Evolutionary conservation across 352 stramenopile genomes (phyloP).

Genomic region (Globisporangium spiculum): DNA sequence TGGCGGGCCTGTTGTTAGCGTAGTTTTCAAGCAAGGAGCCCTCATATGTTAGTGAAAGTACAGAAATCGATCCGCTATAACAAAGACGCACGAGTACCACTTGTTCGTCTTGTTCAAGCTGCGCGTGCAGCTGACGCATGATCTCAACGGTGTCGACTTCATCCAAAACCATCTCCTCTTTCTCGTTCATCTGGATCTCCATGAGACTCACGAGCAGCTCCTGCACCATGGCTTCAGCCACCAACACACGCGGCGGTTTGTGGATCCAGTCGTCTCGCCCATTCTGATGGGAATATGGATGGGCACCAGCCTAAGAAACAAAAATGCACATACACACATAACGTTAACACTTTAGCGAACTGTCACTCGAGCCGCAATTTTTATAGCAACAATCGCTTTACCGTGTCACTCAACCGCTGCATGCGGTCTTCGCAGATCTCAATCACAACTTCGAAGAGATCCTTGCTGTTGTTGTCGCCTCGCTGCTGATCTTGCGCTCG

Average conservation of each 20-base stretch:
- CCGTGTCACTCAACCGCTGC: constrained; percentile 25
- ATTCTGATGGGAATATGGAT: background rate
- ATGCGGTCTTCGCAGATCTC: constrained; percentile 58
- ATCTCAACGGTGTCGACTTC: constrained; percentile 56
- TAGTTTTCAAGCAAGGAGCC: background rate
- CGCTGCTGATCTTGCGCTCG: background rate
- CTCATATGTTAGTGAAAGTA: background rate
- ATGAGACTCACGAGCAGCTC: constrained; percentile 60
- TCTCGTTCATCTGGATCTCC: constrained; percentile 51
- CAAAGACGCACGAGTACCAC: constrained; percentile 16
- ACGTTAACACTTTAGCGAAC: background rate
- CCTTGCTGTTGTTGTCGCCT: constrained; percentile 7
- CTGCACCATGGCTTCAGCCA: constrained; percentile 66
- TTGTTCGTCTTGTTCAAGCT: constrained; percentile 50
- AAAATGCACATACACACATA: background rate
- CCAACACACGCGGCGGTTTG: constrained; percentile 35
- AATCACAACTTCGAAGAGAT: constrained; percentile 47
- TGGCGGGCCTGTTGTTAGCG: constrained; percentile 25
- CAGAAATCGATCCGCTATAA: background rate
- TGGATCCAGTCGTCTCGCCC: constrained; percentile 19
- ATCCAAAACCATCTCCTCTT: constrained; percentile 48
- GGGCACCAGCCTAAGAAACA: background rate
- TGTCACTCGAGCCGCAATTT: background rate
- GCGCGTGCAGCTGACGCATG: constrained; percentile 43
- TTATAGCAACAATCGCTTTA: background rate